Base-by-base conservation (phyloP, 164 flowering plant species). In the Vitis amurensis region DNA sequence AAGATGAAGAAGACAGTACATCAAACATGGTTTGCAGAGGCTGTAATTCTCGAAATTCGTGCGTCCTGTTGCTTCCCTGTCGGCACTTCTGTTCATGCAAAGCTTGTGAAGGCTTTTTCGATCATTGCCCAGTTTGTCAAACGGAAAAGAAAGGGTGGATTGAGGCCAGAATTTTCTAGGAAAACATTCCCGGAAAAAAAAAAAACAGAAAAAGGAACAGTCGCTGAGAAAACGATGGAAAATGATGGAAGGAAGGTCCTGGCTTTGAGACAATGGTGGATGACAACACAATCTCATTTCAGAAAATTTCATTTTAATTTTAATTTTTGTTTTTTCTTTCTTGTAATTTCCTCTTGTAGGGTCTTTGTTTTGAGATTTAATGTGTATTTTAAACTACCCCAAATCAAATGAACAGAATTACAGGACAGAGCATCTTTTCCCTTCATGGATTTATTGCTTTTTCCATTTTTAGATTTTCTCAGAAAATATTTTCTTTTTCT, bases 81-180 rank as follows among this genome's bases (percentile, higher is more conserved):
- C 80, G 93, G 63, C 97, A 92, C 72, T 86, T 92, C 13, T 86
- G 88, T 67, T 75, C 82, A 5, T 92, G 97, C 78, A 81, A 76
- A 68, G 66, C 68, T 29, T 92, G 97, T 66, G 92, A 85, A 23
- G 73, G 79, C 44, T 70, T 79, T 50, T 81, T 87, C 59, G 81
- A 79, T 71, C 79, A 70, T 16, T 92, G 97, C 72, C 97, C 97
- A 6, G 84, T 90, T 29, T 92, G 97, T 76, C 71, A 66, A 52
- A 76, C 79, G 69, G 76, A 29, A 29, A 87, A 84, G 84, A 82
- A 79, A 68, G 85, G 80, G 23, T 74, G 67, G 63, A 80, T 84
- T 11, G 83, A 84, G 68, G 86, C 84, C 23, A 57, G 81, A 59
- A 58, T 78, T 69, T 80, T 56, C 77, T 79, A 74, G 79, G 66